Base-by-base conservation (phyloP, 331 rosid genomes). In the Cydonia oblonga region DNA sequence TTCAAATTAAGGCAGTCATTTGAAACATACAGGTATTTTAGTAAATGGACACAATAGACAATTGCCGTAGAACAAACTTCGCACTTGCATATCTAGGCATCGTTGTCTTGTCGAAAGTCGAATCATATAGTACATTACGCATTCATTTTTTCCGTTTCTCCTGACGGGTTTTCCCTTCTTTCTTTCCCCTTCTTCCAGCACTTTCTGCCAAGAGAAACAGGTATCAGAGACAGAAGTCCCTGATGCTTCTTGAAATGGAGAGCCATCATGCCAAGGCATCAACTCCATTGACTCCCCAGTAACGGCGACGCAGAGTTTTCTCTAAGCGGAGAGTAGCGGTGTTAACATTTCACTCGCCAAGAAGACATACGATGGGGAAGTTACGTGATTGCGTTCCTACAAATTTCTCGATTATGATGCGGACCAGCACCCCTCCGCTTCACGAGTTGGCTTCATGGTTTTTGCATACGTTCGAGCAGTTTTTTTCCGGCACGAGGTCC, bases 211-310 rank as follows among this genome's bases (percentile, higher is more conserved):
- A 91, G 84, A 86, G 96, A 82, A 91, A 87, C 84, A 68, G 91
- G 67, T 93, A 91, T 75, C 91, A 89, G 57, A 88, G 97, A 75
- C 98, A 93, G 76, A 91, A 93, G 81, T 91, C 96, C 25, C 80
- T 93, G 73, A 90, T 90, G 96, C 85, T 75, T 82, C 96, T 93
- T 58, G 98, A 91, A 83, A 89, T 93, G 98, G 98, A 93, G 76
- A 93, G 98, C 76, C 97, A 89, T 79, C 98, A 93, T 79, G 97
- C 98, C 57, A 93, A 84, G 86, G 92, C 96, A 81, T 40, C 80
- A 74, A 77, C 96, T 53, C 89, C 92, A 51, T 74, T 68, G 25
- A 73, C 91, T 25, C 86, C 86, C 49, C 76, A 30, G 32, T 86
- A 75, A 71, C 40, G 6, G 64, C 18, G 29, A 59, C 9, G 1